Percentiles rank a stretch among this genome's conserved stretches.
These are phyloP conservation scores for Gamarada debralockiae DNA, from an alignment of 495 filamentous ascomycete genomes.

Conservation along the genomic window DNA sequence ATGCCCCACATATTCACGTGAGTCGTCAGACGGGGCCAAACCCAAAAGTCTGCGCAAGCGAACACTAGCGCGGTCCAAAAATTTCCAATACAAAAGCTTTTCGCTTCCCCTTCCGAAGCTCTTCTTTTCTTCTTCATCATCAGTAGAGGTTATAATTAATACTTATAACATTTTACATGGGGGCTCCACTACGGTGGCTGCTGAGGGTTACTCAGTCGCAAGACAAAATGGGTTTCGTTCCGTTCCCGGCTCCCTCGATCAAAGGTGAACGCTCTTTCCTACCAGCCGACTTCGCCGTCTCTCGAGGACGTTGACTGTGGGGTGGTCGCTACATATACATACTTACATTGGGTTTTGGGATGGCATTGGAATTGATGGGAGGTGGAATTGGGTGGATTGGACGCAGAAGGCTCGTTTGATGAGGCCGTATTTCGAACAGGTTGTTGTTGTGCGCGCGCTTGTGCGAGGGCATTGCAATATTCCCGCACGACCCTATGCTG, in stretches of 20 bases:
- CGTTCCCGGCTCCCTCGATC: conserved; percentile 52
- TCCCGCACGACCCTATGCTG: no score
- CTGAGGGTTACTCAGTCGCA: conserved; percentile 45
- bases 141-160: conserved; percentile 36
- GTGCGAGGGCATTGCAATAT: no score
- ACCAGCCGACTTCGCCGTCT: conserved; percentile 27
- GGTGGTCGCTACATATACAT: conserved; percentile 42
- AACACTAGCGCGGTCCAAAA: no score
- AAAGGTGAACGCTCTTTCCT: conserved; percentile 34
- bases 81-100: no score
- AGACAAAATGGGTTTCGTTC: conserved; percentile 44
- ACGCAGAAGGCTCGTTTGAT: no score
- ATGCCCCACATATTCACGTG: no score
- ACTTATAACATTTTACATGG: conserved; percentile 34
- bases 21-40: no score
- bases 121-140: conserved; percentile 38
- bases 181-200: conserved; percentile 48
- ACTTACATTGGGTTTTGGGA: background rate
- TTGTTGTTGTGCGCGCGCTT: no score
- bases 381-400: no score
- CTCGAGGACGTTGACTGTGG: conserved; percentile 49
- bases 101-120: background rate
- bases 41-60: no score
- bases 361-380: background rate
- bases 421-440: no score